These are phyloP conservation scores for Kazachstania sp. DNA, from an alignment of 1,139 yeast genomes.

Conservation along the genomic window DNA sequence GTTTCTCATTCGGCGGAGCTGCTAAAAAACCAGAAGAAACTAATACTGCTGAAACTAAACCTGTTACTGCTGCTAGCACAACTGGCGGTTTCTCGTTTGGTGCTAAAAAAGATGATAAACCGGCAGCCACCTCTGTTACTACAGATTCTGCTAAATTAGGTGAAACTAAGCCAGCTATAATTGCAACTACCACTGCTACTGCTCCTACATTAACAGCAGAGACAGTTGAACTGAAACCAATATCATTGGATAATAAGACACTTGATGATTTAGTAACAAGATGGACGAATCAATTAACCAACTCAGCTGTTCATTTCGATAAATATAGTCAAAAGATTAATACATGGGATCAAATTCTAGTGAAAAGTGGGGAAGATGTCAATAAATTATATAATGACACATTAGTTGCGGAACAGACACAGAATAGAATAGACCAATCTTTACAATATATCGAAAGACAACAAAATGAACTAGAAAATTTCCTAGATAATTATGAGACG, in stretches of 20 bases:
- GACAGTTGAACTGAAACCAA: conserved; percentile 55
- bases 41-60: conserved; percentile 1
- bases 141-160: conserved; percentile 3
- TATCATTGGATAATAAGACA: conserved; percentile 81
- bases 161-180: conserved; percentile 19
- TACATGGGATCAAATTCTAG: conserved; percentile 78
- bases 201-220: conserved; percentile 30
- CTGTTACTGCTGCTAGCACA: neutral
- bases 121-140: conserved; percentile 12
- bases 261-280: conserved; percentile 85
- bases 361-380: conserved; percentile 79
- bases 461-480: conserved; percentile 79
- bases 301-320: conserved; percentile 66
- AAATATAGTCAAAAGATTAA: conserved; percentile 68
- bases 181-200: conserved; percentile 7
- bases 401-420: conserved; percentile 75
- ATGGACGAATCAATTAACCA: conserved; percentile 83
- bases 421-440: conserved; percentile 78
- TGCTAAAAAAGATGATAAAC: conserved; percentile 18
- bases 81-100: conserved; percentile 25
- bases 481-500: conserved; percentile 76
- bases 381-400: conserved; percentile 72
- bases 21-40: too few relatives aligned
- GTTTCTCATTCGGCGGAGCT: too few relatives aligned
- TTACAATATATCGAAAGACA: conserved; percentile 80